Evolutionary conservation across 495 filamentous ascomycete species (phyloP).

Genomic region (Glarea lozoyensis): DNA sequence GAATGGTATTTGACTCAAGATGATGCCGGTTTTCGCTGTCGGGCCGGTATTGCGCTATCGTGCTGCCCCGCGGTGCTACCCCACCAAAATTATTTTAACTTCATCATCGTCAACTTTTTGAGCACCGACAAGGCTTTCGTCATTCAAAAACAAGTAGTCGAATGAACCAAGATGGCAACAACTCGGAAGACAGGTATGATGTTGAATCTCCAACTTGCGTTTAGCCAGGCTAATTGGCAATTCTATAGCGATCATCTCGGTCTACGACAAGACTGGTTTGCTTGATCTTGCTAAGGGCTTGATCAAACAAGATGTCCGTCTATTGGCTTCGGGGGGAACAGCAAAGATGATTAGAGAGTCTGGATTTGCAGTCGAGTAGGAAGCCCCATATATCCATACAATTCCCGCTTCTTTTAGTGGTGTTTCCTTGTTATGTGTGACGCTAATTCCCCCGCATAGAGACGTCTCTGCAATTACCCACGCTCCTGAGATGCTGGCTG

Average conservation of each 20-base stretch:
- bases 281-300: slow-evolving; percentile 94
- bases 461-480: slow-evolving; percentile 97
- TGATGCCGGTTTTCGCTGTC: no score
- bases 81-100: no score
- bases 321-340: slow-evolving; percentile 90
- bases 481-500: slow-evolving; percentile 95
- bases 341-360: slow-evolving; percentile 92
- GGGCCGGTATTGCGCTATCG: no score
- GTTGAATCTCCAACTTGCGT: no score
- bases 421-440: slow-evolving; percentile 2
- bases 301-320: slow-evolving; percentile 78
- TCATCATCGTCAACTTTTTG: no score
- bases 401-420: background rate
- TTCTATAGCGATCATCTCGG: slow-evolving; percentile 76
- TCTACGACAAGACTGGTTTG: slow-evolving; percentile 97
- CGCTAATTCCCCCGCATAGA: no score
- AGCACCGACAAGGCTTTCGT: no score
- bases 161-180: no score
- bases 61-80: no score
- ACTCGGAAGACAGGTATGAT: background rate
- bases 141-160: slow-evolving; percentile 2
- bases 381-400: background rate
- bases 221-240: no score
- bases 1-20: no score
- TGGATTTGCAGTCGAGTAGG: slow-evolving; percentile 82